These are phyloP conservation scores for Sporothrix inflata DNA, from an alignment of 2,329 filamentous ascomycete species.

Conservation along the genomic window DNA sequence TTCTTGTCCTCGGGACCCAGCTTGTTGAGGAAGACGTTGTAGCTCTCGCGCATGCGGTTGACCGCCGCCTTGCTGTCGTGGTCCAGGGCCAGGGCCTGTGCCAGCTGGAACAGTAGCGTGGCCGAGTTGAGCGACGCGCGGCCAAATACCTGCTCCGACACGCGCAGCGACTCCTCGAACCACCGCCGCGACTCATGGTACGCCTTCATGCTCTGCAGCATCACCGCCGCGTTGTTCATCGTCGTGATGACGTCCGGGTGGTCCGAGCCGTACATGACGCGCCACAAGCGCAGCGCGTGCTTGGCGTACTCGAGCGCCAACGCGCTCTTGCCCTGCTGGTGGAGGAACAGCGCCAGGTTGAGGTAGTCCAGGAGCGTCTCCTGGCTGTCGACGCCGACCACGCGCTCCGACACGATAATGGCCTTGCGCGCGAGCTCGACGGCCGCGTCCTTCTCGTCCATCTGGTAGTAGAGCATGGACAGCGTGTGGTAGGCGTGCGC, in stretches of 20 bases:
- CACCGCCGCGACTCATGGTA: constrained; percentile 94
- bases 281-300: constrained; percentile 94
- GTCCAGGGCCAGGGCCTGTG: constrained; percentile 93
- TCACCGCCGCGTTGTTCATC: constrained; percentile 97
- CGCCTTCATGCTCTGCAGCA: constrained; percentile 93
- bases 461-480: constrained; percentile 93
- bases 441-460: constrained; percentile 96
- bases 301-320: constrained; percentile 85
- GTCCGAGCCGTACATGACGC: constrained; percentile 89
- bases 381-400: constrained; percentile 87
- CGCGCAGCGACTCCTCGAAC: constrained; percentile 90
- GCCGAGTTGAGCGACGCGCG: constrained; percentile 90
- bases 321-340: constrained; percentile 88
- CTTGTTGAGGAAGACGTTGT: constrained; percentile 88
- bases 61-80: constrained; percentile 92
- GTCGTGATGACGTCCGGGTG: constrained; percentile 98
- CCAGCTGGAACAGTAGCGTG: constrained; percentile 94
- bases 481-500: constrained; percentile 92
- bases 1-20: constrained; percentile 92
- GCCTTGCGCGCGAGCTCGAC: constrained; percentile 96
- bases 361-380: constrained; percentile 96
- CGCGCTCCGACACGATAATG: constrained; percentile 93
- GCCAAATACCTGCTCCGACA: constrained; percentile 89
- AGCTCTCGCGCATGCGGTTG: constrained; percentile 91
- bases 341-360: constrained; percentile 91